Conservation (phyloP, 2,329 filamentous ascomycete species). For the Aspergillus pseudonomiae region DNA sequence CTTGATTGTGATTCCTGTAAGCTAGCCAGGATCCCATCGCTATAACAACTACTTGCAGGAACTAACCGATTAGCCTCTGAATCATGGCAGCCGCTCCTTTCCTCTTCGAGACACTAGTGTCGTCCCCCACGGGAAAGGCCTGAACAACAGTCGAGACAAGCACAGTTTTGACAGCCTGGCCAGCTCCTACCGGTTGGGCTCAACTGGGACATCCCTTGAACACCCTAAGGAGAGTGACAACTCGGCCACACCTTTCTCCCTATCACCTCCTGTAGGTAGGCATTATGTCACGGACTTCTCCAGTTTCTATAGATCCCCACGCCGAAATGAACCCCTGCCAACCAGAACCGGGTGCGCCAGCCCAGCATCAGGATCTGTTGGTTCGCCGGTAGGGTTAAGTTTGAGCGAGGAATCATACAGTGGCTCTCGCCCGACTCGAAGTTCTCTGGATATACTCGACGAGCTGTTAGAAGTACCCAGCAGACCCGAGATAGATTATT, state of each 20-base stretch:
- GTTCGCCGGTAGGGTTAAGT: too few species aligned
- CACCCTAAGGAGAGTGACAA: not conserved
- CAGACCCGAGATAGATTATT: not conserved
- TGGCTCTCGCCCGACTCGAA: not conserved
- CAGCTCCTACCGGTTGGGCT: not conserved
- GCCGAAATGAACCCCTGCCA: not conserved
- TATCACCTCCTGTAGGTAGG: not conserved
- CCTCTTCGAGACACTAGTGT: not conserved
- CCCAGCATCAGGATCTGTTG: not conserved
- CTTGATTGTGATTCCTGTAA: not conserved
- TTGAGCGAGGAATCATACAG: not conserved
- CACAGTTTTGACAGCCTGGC: not conserved
- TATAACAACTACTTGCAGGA: not conserved
- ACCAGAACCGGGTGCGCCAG: too few species aligned
- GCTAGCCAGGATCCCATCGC: not conserved
- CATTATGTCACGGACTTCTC: not conserved
- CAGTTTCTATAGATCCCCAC: slow-evolving; percentile 4
- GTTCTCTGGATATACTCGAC: not conserved
- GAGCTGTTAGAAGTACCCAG: not conserved
- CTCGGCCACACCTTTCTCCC: not conserved
- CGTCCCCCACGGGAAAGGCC: not conserved
- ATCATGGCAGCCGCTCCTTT: not conserved
- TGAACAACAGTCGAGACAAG: not conserved
- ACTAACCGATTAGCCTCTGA: not conserved
- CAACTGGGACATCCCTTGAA: not conserved